Evolutionary conservation across 805 yeast species (phyloP).

Genomic region (Yarrowia sp.): DNA sequence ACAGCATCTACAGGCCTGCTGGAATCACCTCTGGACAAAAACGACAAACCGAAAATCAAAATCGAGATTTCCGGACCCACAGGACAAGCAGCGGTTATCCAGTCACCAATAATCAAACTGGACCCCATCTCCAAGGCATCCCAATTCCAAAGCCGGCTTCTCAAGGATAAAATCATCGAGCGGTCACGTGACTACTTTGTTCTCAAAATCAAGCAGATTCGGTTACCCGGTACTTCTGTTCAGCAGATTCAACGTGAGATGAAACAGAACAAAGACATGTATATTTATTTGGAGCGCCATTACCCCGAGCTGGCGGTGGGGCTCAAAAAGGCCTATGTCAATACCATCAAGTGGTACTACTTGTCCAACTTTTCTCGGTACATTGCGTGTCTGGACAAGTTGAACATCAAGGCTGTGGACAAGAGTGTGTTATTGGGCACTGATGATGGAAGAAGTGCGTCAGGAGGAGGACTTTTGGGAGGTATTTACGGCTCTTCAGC

Average conservation of each 20-base stretch:
- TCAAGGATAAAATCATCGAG: constrained; percentile 66
- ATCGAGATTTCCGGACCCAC: not conserved
- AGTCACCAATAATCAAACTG: constrained; percentile 9
- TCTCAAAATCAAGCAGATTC: constrained; percentile 59
- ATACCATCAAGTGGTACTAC: constrained; percentile 94
- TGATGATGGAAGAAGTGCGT: constrained; percentile 28
- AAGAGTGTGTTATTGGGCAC: constrained; percentile 56
- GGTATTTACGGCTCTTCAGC: constrained; percentile 25
- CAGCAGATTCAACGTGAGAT: constrained; percentile 71
- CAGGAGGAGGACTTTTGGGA: constrained; percentile 32
- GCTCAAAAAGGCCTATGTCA: constrained; percentile 73
- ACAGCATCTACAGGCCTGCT: not conserved
- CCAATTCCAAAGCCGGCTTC: constrained; percentile 45
- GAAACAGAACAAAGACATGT: constrained; percentile 60
- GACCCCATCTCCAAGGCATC: constrained; percentile 30
- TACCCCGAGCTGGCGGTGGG: constrained; percentile 67
- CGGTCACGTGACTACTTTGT: constrained; percentile 71
- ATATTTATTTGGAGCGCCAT: constrained; percentile 52
- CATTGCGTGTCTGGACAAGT: constrained; percentile 63
- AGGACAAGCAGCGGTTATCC: not conserved
- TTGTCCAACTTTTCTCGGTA: constrained; percentile 73
- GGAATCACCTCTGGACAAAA: not conserved
- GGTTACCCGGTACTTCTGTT: constrained; percentile 65
- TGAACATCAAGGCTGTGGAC: constrained; percentile 57
- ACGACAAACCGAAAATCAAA: not conserved